These are phyloP conservation scores for Quercus variabilis DNA, from an alignment of 306 rosid species.

Conservation along the genomic window DNA sequence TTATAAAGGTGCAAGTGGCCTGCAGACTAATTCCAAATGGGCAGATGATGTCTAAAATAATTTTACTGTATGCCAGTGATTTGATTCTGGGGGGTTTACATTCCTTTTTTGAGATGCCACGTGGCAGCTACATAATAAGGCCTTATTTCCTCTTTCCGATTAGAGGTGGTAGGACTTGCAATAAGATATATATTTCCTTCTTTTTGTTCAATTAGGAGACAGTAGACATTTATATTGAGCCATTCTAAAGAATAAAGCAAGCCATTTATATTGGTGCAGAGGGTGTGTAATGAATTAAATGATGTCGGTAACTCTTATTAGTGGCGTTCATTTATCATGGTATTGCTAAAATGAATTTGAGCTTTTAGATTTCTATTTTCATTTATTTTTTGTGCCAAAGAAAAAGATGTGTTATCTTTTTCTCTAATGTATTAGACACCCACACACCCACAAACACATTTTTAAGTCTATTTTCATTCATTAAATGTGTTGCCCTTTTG, in stretches of 20 bases:
- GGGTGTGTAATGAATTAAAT: not conserved
- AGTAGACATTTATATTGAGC: too few relatives aligned
- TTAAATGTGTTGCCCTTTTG: slow-evolving; percentile 23
- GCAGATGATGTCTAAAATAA: not conserved
- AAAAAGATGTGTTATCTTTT: not conserved
- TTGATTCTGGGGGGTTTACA: not conserved
- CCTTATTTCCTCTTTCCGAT: not conserved
- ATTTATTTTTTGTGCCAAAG: too few relatives aligned
- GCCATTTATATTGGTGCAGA: too few relatives aligned
- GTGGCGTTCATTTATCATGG: not conserved
- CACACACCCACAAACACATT: too few relatives aligned
- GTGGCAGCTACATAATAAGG: not conserved
- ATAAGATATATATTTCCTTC: too few relatives aligned
- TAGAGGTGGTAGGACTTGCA: too few relatives aligned
- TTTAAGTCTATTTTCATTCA: not conserved
- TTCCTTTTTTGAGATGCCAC: too few relatives aligned
- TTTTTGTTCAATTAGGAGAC: too few relatives aligned
- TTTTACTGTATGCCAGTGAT: not conserved
- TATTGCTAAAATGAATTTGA: not conserved
- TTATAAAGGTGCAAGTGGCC: not conserved
- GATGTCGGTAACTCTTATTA: not conserved
- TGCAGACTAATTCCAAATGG: not conserved
- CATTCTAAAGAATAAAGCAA: too few relatives aligned
- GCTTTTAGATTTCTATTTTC: not conserved
- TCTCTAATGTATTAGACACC: not conserved